Base-by-base conservation (phyloP, 805 yeast genomes). In the Wickerhamiella brachini region DNA sequence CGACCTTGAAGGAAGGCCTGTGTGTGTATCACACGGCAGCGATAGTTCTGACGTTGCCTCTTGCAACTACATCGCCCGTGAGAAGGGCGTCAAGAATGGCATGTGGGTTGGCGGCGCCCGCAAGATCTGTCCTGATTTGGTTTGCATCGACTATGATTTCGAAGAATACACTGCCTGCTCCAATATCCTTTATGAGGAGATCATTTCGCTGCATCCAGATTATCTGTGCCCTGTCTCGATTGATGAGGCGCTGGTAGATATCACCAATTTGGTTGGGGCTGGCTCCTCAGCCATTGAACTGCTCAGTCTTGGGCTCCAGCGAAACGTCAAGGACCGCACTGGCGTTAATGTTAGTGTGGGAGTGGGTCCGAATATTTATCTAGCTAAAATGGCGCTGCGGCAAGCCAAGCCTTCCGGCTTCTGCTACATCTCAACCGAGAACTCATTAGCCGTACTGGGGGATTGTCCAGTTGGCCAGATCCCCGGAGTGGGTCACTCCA, bases 181-280 rank as follows among this genome's bases (percentile, higher is more conserved):
- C 0, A 71, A 74, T 23, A 65, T 65, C 8, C 78, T 93, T 49
- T 93, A 88, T 64, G 71, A 78, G 2, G 72, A 75, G 13, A 66
- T 93, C 47, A 52, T 78, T 1, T 64, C 68, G 0, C 60, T 72
- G n/a, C 61, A 68, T 0, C 69, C 73, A 24, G 65, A 65, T 53
- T 57, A 59, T 17, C 76, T 88, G 1, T 71, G 80, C 29, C 97
- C 97, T 0, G 85, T 93, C 1, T 87, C 94, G 54, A 80, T 93
- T 2, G 97, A 93, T 64, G 98, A 93, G 62, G 95, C 88, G 0
- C 67, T 93, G n/a, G 62, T 86, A 9, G 95, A 86, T 58, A 71
- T 82, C 1, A 68, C 81, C 0, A 58, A 73, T 0, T 44, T 55
- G 2, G 54, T 56, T 4, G 41, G 20, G 4, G 20, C 7, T 4